Percentiles rank a stretch among this genome's conserved stretches.
These are phyloP conservation scores for Glycine tomentella DNA, from an alignment of 306 rosid genomes.

Conservation along the genomic window DNA sequence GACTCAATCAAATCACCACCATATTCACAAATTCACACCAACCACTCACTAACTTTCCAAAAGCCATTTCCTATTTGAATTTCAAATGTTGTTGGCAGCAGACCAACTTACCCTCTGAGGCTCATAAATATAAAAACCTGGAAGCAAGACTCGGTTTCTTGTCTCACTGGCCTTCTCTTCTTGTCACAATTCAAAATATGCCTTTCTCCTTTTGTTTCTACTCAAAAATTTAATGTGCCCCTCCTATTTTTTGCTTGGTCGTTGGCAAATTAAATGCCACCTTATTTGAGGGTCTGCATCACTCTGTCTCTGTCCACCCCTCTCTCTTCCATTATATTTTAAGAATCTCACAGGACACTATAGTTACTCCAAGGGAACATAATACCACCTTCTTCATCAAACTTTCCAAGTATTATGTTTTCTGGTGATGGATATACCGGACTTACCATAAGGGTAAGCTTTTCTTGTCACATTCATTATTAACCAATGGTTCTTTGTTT, in stretches of 20 bases:
- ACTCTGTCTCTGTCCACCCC: conserved; percentile 28
- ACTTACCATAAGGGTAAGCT: conserved; percentile 30
- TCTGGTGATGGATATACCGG: background rate
- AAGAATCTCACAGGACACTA: conserved; percentile 50
- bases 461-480: conserved; percentile 31
- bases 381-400: conserved; percentile 34
- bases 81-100: conserved; percentile 51
- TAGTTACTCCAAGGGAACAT: conserved; percentile 37
- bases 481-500: conserved; percentile 23
- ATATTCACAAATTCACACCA: conserved; percentile 46
- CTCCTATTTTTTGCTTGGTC: conserved; percentile 52
- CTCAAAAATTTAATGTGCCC: conserved; percentile 52
- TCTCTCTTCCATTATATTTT: conserved; percentile 41
- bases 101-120: conserved; percentile 45
- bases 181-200: conserved; percentile 47
- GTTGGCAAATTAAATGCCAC: conserved; percentile 63
- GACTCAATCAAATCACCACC: conserved; percentile 33
- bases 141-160: conserved; percentile 46
- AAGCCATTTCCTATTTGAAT: conserved; percentile 50
- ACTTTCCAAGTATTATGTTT: conserved; percentile 25
- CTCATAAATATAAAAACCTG: conserved; percentile 49
- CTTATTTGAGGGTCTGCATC: conserved; percentile 50
- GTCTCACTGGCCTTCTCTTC: conserved; percentile 37
- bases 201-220: conserved; percentile 46
- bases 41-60: conserved; percentile 48